Percentiles rank a stretch among this genome's conserved stretches.
Evolutionary conservation across 768 basidiomycete species (phyloP).

Genomic region (Suillus bovinus): DNA sequence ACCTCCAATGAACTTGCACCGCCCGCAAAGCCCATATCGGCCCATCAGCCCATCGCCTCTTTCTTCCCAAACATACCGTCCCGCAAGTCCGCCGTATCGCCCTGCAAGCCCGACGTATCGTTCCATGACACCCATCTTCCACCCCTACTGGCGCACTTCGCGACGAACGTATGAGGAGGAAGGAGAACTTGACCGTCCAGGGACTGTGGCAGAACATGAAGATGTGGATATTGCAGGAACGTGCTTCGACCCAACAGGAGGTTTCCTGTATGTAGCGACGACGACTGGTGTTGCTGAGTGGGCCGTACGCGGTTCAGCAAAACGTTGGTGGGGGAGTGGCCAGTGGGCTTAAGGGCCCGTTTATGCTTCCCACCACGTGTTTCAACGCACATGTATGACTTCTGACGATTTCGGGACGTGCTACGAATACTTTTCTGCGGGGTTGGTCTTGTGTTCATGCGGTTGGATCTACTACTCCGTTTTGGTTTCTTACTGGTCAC

Average conservation of each 20-base stretch:
- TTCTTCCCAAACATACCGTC: not conserved
- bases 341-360: conserved; percentile 34
- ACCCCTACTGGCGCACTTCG: not conserved
- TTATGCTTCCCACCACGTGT: not conserved
- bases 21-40: conserved; percentile 1
- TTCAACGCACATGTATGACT: not conserved
- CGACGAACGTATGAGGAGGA: not conserved
- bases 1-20: conserved; percentile 16
- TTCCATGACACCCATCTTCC: not conserved
- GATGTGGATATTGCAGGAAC: conserved; percentile 64
- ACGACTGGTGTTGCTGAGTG: conserved; percentile 73
- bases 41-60: conserved; percentile 34
- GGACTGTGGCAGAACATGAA: not conserved
- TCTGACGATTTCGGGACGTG: not conserved
- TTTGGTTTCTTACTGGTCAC: not conserved
- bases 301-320: conserved; percentile 69
- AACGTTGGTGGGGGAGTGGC: conserved; percentile 68
- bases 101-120: conserved; percentile 15
- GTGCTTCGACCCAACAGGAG: conserved; percentile 72
- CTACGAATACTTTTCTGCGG: not conserved
- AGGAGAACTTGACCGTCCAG: not conserved
- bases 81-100: conserved; percentile 9
- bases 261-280: conserved; percentile 67
- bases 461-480: not conserved
- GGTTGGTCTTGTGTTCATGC: not conserved